Evolutionary conservation across 768 basidiomycete genomes (phyloP), one percentile per base, ranked within the genome.

Genomic region (Mycena amicta): DNA sequence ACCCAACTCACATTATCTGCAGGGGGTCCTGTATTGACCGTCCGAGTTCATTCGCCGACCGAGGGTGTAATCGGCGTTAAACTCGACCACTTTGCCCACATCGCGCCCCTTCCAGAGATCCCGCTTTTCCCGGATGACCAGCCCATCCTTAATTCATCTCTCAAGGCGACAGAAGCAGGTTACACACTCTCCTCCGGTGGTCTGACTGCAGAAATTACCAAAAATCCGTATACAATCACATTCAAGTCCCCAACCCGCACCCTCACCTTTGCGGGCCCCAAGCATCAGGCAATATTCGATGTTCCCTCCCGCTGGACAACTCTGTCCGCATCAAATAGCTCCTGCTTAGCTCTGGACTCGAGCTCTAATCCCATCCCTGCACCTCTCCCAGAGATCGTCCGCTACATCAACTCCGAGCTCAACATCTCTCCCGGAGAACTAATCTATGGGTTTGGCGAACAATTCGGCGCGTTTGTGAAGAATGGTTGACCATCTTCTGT

Each of bases 381-480:
- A 3, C 66, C 73, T 1, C 66, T 75, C 12, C 83, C 82, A 1
- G 75, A 72, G 46, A 67, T 69, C 8, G 72, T 82, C 31, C 72
- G 81, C 25, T 84, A 85, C 64, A 70, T 83, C 45, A 75, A 80
- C 62, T 81, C 84, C 50, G 88, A 82, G 77, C 76, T 91, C 28
- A 85, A 83, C 57, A 71, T 87, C 5, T 83, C 84, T 25, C 87
- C 88, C 0, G 89, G 87, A 20, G 89, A 90, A 71, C 79, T 84
- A 41, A 78, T 91, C 22, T 90, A 89, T 66, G 89, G 89, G 3
- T 76, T 90, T 15, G 89, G 89, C 49, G 89, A 91, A 71, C 84
- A 88, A 55, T 90, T 91, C 68, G 85, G 86, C 2, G 77, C 88
- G 8, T 86, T 91, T 58, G 80, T 89, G 5, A 91, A 90, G 76